phyloP scores from a whole-genome alignment of 192 early-diverging fungal genomes.

The Glomus cerebriforme region DNA sequence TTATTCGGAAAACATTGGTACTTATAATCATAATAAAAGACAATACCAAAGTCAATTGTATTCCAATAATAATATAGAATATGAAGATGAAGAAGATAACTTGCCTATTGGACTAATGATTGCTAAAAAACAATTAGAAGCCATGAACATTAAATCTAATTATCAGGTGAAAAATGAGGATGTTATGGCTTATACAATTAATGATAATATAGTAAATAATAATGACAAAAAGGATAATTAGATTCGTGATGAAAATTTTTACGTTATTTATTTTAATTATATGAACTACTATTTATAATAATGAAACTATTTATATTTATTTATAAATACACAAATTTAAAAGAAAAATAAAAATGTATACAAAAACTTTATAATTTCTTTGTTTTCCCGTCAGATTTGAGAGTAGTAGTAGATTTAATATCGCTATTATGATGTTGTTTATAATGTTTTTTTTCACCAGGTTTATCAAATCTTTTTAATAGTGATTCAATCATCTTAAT shows the following conservation, averaged over 20 bases:
- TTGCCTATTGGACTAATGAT: slow-evolving; percentile 20
- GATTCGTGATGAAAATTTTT: too few relatives aligned
- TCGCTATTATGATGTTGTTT: background rate
- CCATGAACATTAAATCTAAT: slow-evolving; percentile 11
- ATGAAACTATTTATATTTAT: too few relatives aligned
- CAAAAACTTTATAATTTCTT: background rate
- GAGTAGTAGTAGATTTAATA: background rate
- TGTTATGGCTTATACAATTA: background rate
- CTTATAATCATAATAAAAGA: background rate
- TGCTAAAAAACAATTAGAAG: slow-evolving; percentile 27
- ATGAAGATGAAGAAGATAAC: slow-evolving; percentile 19
- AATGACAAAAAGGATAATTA: background rate
- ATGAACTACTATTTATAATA: too few relatives aligned
- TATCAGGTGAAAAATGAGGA: background rate
- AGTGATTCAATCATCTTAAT: slow-evolving; percentile 54
- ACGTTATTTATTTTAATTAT: too few relatives aligned
- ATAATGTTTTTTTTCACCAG: background rate
- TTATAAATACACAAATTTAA: too few relatives aligned
- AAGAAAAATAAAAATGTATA: too few relatives aligned
- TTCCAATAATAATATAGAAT: background rate
- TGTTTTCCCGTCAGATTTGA: background rate
- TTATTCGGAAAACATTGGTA: slow-evolving; percentile 5
- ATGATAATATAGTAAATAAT: background rate
- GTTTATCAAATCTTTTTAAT: slow-evolving; percentile 40
- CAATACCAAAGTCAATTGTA: background rate